These are phyloP conservation scores for Staphylotrichum longicolle DNA, from an alignment of 495 filamentous ascomycete genomes.

Conservation along the genomic window DNA sequence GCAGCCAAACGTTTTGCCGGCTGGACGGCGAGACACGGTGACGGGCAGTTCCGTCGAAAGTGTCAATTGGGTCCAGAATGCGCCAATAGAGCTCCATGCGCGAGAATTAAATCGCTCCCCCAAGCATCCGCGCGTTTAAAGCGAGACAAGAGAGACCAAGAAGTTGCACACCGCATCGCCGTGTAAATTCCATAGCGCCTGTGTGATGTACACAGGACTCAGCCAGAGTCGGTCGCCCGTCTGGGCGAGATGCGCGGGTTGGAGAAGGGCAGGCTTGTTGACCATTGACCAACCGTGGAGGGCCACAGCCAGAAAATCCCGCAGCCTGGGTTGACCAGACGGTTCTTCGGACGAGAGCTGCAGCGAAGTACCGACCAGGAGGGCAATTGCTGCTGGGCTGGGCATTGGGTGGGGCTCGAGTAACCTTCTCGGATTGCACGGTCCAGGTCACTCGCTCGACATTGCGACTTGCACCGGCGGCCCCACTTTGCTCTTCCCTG, in stretches of 20 bases:
- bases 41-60: not conserved
- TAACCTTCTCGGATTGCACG: constrained; percentile 29
- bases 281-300: constrained; percentile 4
- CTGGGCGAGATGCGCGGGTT: constrained; percentile 13
- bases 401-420: constrained; percentile 21
- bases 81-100: not conserved
- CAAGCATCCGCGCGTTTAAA: not conserved
- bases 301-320: constrained; percentile 38
- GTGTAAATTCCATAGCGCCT: not conserved
- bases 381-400: constrained; percentile 18
- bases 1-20: not conserved
- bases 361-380: constrained; percentile 29
- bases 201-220: not conserved
- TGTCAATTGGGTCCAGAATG: not conserved
- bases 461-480: constrained; percentile 34
- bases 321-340: constrained; percentile 25
- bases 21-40: not conserved
- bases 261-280: not conserved
- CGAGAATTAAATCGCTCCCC: constrained; percentile 1
- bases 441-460: constrained; percentile 26
- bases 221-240: constrained; percentile 10
- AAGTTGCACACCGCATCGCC: not conserved
- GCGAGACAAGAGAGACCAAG: not conserved
- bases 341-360: constrained; percentile 29
- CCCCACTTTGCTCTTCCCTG: constrained; percentile 21